Base-by-base conservation (phyloP, 805 yeast species). In the Myxozyma neglecta region DNA sequence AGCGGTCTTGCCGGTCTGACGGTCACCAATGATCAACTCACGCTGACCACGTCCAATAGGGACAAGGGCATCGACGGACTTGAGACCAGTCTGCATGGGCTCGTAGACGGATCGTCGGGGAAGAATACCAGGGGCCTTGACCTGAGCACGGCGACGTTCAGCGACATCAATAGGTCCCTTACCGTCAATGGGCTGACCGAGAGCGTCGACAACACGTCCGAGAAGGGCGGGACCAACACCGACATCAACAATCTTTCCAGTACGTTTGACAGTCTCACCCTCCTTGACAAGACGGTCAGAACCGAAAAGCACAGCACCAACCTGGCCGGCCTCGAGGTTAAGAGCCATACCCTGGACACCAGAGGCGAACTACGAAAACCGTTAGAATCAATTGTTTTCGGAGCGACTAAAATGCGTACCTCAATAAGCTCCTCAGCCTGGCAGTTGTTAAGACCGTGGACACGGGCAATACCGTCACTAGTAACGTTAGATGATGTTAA, bases 321-420 rank as follows among this genome's bases (percentile, higher is more conserved):
- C 99, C 83, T 94, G 98, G 81, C 96, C 97, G 75, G 98, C 96
- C 84, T 94, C 99, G 87, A 94, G 89, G 87, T 94, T 94, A 79
- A 94, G 86, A 77, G 99, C 98, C 99, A 94, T 94, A 88, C 99
- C 99, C 83, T 92, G 90, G 75, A 93, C 98, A 85, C 99, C 99
- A 65, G 99, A 90, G 66, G 97, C 84, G 84, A 94, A 96, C 84
- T 59, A 42, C 9, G 18, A 40, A n/a, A 8, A 46, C 8, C 35
- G 42, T 48, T 20, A 34, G 14, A 6, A 35, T 18, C 4, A n/a
- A 3, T 9, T 51, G 46, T 16, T 18, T n/a, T 36, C 29, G 7
- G 9, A 16, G 24, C 35, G 36, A 24, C 9, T 5, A 45, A 37
- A n/a, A 29, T 13, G 13, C 62, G 1, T 42, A 59, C 62, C 59